These are phyloP conservation scores for Trichoderma reesei DNA, from an alignment of 495 filamentous ascomycete genomes.

Conservation along the genomic window DNA sequence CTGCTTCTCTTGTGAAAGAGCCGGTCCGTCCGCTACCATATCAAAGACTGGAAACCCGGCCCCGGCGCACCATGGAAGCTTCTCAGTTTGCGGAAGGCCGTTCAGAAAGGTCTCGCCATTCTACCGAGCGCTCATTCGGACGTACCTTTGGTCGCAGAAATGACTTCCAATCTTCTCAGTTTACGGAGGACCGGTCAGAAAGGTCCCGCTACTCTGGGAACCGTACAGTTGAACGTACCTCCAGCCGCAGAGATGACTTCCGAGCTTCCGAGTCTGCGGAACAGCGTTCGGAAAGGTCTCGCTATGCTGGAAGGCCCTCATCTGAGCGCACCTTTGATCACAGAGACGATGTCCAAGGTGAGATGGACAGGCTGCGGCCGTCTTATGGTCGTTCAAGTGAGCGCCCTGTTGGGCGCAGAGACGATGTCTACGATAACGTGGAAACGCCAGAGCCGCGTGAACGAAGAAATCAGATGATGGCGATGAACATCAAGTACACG, in stretches of 20 bases:
- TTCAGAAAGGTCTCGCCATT: not conserved
- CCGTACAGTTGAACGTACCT: too few species aligned
- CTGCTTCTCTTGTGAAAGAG: not conserved
- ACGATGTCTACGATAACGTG: not conserved
- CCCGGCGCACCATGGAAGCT: not conserved
- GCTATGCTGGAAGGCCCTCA: too few species aligned
- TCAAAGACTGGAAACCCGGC: not conserved
- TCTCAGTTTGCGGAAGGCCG: not conserved
- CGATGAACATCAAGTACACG: slow-evolving; percentile 53
- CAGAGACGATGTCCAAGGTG: too few species aligned
- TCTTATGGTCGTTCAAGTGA: not conserved
- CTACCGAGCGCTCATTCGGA: not conserved
- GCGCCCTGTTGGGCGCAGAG: not conserved
- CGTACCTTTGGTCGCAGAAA: too few species aligned
- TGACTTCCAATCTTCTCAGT: too few species aligned
- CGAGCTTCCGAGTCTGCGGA: too few species aligned
- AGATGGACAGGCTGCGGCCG: not conserved
- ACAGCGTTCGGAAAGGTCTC: not conserved
- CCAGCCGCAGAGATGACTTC: too few species aligned
- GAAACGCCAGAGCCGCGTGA: not conserved
- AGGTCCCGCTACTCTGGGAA: too few species aligned
- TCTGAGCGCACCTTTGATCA: too few species aligned
- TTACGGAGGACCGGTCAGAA: too few species aligned
- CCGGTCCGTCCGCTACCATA: not conserved
- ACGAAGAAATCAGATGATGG: slow-evolving; percentile 9